Conservation (phyloP, 352 stramenopile species). For the Globisporangium heterothallicum region DNA sequence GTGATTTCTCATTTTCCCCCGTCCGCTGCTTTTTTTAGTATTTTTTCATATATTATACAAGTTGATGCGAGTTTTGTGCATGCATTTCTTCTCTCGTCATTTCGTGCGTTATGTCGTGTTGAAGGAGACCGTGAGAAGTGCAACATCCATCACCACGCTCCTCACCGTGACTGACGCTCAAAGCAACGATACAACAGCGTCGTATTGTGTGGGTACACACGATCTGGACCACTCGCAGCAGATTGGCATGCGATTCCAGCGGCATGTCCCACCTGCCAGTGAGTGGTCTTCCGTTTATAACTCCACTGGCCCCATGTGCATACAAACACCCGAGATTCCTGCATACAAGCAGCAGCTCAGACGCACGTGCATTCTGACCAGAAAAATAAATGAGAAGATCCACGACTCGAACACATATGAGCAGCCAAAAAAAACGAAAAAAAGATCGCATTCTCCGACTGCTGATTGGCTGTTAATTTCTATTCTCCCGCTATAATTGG, state of each 20-base stretch:
- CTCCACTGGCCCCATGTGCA: too few species aligned
- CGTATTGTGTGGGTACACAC: too few species aligned
- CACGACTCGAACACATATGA: neutral
- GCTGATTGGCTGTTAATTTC: constrained; percentile 11
- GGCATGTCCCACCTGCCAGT: neutral
- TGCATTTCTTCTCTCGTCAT: neutral
- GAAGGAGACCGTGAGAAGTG: neutral
- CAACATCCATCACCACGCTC: neutral
- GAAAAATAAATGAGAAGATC: neutral
- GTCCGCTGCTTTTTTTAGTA: neutral
- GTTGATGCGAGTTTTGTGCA: neutral
- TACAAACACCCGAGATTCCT: too few species aligned
- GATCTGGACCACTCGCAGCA: neutral
- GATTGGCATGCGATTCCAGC: neutral
- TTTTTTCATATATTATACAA: constrained; percentile 1
- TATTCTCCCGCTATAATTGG: neutral
- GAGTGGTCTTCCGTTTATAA: too few species aligned
- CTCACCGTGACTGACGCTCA: too few species aligned
- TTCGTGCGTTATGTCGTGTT: neutral
- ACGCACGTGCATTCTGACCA: too few species aligned
- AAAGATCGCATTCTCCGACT: constrained; percentile 14
- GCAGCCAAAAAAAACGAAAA: constrained; percentile 4
- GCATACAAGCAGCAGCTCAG: too few species aligned
- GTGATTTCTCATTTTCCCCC: neutral
- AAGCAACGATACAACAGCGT: neutral